Conservation (phyloP, 495 filamentous ascomycete genomes). For the Neurospora sp. region DNA sequence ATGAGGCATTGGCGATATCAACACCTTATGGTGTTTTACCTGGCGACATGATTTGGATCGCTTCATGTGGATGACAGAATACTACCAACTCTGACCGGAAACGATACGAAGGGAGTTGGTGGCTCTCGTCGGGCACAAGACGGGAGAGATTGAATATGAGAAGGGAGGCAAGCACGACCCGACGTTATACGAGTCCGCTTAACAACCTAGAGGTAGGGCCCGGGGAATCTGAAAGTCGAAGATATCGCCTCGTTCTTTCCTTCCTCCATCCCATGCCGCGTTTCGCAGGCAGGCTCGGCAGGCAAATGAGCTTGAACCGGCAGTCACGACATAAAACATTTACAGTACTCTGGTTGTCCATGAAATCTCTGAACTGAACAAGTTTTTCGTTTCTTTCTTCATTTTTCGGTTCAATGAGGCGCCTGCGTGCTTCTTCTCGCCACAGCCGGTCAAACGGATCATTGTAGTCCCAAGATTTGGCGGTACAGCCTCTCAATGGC, state of each 20-base stretch:
- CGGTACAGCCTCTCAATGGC: background rate
- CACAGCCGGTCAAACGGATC: background rate
- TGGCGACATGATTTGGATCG: background rate
- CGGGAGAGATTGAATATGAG: background rate
- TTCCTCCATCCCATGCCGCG: background rate
- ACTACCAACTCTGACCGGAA: background rate
- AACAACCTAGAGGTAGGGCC: too few relatives aligned
- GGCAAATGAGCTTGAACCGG: background rate
- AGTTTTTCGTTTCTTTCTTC: background rate
- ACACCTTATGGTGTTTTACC: background rate
- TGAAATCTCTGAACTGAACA: background rate
- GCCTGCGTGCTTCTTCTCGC: background rate
- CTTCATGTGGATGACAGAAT: background rate
- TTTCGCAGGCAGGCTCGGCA: background rate
- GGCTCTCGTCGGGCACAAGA: background rate
- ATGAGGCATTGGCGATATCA: background rate
- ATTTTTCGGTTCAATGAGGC: background rate
- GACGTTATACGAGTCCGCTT: background rate
- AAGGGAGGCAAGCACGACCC: background rate
- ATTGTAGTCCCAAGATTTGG: background rate
- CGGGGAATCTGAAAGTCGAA: background rate
- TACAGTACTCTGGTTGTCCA: background rate
- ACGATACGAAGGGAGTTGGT: background rate
- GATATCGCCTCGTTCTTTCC: background rate
- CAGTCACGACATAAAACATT: background rate